Percentiles rank a stretch among this genome's conserved stretches.
phyloP scores from a whole-genome alignment of 805 yeast species.

The Lipomyces mesembrius region DNA sequence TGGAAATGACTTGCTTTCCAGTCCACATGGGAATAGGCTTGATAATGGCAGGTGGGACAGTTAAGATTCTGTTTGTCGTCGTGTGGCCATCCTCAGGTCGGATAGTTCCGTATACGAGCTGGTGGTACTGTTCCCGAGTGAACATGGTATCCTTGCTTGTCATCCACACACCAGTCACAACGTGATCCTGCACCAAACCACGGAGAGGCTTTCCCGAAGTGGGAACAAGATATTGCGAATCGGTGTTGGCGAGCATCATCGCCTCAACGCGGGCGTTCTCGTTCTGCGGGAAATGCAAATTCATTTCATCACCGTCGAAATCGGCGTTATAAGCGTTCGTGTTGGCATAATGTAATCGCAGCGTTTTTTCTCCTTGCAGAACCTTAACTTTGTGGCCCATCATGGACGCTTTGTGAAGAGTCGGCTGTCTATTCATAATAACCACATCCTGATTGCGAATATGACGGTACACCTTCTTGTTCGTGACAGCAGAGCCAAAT shows the following conservation, averaged over 20 bases:
- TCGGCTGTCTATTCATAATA: constrained; percentile 98
- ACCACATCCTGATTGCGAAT: constrained; percentile 94
- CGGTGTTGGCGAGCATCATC: constrained; percentile 90
- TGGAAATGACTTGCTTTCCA: constrained; percentile 94
- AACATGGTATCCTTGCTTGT: constrained; percentile 91
- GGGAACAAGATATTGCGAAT: constrained; percentile 96
- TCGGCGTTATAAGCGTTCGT: constrained; percentile 99
- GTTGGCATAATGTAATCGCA: constrained; percentile 96
- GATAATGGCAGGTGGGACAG: constrained; percentile 85
- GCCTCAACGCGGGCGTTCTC: constrained; percentile 98
- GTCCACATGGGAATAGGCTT: constrained; percentile 96
- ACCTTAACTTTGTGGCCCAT: constrained; percentile 99
- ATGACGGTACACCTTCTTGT: constrained; percentile 94
- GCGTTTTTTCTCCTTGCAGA: constrained; percentile 94
- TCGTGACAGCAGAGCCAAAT: constrained; percentile 48
- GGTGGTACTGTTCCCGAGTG: constrained; percentile 90
- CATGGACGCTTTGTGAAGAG: constrained; percentile 98
- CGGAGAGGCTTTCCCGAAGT: constrained; percentile 98
- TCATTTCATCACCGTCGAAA: constrained; percentile 99
- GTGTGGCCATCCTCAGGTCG: constrained; percentile 98
- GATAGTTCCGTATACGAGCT: constrained; percentile 87
- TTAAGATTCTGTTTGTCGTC: constrained; percentile 61
- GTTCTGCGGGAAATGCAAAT: constrained; percentile 98
- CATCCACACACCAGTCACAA: constrained; percentile 98
- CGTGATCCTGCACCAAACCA: constrained; percentile 98